A percentile compares a stretch with the other conserved stretches of the same genome.
Evolutionary conservation across 352 stramenopile species (phyloP).

Genomic region (Phytophthora sp.): DNA sequence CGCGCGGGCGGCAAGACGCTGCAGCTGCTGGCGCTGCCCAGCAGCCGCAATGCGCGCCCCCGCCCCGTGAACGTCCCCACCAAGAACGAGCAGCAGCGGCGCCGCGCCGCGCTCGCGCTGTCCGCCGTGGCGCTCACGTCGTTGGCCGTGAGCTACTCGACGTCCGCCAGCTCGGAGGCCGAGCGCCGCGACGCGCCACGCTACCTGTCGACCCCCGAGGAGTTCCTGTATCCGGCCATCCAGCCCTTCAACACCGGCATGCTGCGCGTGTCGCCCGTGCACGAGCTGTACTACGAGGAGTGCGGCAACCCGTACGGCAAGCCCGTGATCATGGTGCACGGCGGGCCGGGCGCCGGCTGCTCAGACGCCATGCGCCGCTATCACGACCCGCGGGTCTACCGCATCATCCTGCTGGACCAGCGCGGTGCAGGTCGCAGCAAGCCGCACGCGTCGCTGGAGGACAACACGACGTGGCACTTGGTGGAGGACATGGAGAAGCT

Average conservation of each 20-base stretch:
- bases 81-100: constrained; percentile 18
- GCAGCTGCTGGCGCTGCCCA: constrained; percentile 33
- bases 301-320: constrained; percentile 88
- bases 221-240: constrained; percentile 85
- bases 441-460: constrained; percentile 84
- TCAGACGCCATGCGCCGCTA: constrained; percentile 89
- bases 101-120: constrained; percentile 24
- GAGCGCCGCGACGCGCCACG: constrained; percentile 12
- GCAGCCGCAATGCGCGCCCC: constrained; percentile 18
- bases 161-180: constrained; percentile 27
- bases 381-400: constrained; percentile 92
- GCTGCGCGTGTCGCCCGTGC: constrained; percentile 80
- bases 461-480: constrained; percentile 93
- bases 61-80: constrained; percentile 30
- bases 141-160: constrained; percentile 32
- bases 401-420: constrained; percentile 95
- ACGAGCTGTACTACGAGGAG: constrained; percentile 93
- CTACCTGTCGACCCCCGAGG: constrained; percentile 56
- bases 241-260: constrained; percentile 84
- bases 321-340: constrained; percentile 95
- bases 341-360: constrained; percentile 92
- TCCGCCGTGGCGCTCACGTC: constrained; percentile 34
- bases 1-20: constrained; percentile 31
- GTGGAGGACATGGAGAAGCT: constrained; percentile 95
- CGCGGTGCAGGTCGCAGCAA: constrained; percentile 89